Evolutionary conservation across 176 grass and related monocot genomes (phyloP), one percentile per base, ranked within the genome.

Genomic region (Alopecurus myosuroides): DNA sequence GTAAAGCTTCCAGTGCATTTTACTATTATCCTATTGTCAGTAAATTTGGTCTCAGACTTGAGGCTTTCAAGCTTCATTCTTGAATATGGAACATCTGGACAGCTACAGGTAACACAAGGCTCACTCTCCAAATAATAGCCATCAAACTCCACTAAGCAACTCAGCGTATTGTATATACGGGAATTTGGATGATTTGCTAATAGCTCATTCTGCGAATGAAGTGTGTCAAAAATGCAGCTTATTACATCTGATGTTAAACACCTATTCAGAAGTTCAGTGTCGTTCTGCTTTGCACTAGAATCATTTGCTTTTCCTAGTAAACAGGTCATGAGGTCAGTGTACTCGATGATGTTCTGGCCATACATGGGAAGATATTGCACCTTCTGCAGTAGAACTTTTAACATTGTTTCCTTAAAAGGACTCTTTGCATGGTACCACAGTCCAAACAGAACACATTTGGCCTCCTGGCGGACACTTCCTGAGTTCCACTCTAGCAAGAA

Each of bases 151-250:
- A 98, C 96, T 85, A 95, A 89, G 70, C 87, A 90, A 90, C 93
- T 92, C 61, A 98, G 77, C 0, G 78, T 98, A 75, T 90, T 95
- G 77, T 98, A 98, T 82, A 98, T 94, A 81, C 88, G 91, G 17
- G 96, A 98, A 84, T 95, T 98, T 57, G 96, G 96, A 90, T 98
- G 96, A 88, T 98, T 98, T 86, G 96, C 96, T 77, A 98, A 89
- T 61, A 98, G 81, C 77, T 98, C 96, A 87, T 98, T 98, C 89
- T 98, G 93, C 1, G 87, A 88, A 87, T 98, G 96, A 33, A 95
- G 91, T 35, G 96, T 95, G 62, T 87, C 85, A 87, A 85, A 98
- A 86, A 98, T 98, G 84, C 89, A 94, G 61, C 65, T 94, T 87
- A 95, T 86, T 37, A 90, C 91, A 77, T 98, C 96, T 77, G 91